Evolutionary conservation across 2,329 filamentous ascomycete genomes (phyloP).

Genomic region (Microdochium paspali): DNA sequence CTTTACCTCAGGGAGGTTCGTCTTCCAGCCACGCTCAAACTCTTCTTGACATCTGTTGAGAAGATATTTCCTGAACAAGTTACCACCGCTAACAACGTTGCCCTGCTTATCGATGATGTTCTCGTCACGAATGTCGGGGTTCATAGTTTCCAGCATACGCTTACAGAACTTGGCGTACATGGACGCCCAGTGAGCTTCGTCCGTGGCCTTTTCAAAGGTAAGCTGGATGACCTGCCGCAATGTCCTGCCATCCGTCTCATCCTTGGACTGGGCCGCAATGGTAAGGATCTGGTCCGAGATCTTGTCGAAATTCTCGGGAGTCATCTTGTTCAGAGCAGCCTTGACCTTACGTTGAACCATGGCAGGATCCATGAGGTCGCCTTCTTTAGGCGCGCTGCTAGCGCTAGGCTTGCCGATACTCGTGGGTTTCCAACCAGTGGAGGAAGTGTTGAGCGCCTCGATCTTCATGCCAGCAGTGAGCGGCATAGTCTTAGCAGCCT

Average conservation of each 20-base stretch:
- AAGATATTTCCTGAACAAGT: slow-evolving; percentile 95
- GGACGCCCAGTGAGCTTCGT: slow-evolving; percentile 95
- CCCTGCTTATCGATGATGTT: slow-evolving; percentile 86
- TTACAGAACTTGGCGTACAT: slow-evolving; percentile 99
- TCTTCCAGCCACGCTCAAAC: slow-evolving; percentile 95
- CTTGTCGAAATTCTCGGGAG: slow-evolving; percentile 77
- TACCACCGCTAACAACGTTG: slow-evolving; percentile 82
- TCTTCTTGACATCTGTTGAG: slow-evolving; percentile 98
- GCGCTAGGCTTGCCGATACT: slow-evolving; percentile 46
- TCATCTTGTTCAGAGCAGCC: slow-evolving; percentile 99
- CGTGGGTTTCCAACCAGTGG: slow-evolving; percentile 82
- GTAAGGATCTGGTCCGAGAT: slow-evolving; percentile 87
- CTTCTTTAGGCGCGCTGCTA: slow-evolving; percentile 30
- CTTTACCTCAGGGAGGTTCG: slow-evolving; percentile 67
- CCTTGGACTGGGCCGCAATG: slow-evolving; percentile 91
- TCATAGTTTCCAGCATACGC: slow-evolving; percentile 94
- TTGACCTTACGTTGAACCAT: slow-evolving; percentile 99
- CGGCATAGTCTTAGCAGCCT: slow-evolving; percentile 81
- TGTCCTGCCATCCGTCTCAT: slow-evolving; percentile 87
- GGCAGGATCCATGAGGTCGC: slow-evolving; percentile 69
- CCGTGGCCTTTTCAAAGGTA: slow-evolving; percentile 97
- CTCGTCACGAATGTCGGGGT: slow-evolving; percentile 87
- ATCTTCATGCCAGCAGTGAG: slow-evolving; percentile 76
- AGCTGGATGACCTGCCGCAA: slow-evolving; percentile 97
- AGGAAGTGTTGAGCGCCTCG: slow-evolving; percentile 64